These are phyloP conservation scores for Syncephalastrum contaminatum DNA, from an alignment of 371 early-diverging fungal species.

Conservation along the genomic window DNA sequence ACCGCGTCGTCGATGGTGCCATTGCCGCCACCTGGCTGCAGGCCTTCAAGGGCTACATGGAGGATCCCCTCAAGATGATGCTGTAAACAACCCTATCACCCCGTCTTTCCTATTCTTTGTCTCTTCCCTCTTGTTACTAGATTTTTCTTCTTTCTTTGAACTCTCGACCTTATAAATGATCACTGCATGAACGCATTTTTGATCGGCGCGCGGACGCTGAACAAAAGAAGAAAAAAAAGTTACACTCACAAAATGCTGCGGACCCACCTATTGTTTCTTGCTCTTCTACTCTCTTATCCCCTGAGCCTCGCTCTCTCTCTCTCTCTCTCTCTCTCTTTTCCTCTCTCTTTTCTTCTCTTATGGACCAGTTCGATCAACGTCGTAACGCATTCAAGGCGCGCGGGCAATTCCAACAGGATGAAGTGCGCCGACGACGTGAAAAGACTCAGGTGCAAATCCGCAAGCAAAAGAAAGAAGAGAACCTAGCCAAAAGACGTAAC, in stretches of 20 bases:
- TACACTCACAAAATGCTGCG: too few relatives aligned
- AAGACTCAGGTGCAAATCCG: constrained; percentile 92
- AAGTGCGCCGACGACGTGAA: constrained; percentile 89
- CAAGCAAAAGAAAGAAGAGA: constrained; percentile 95
- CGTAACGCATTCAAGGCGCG: constrained; percentile 71
- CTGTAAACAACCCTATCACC: constrained; percentile 56
- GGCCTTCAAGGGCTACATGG: constrained; percentile 90
- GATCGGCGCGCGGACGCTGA: too few relatives aligned
- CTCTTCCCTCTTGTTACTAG: too few relatives aligned
- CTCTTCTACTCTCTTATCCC: not conserved
- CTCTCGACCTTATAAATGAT: too few relatives aligned
- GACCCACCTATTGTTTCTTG: too few relatives aligned
- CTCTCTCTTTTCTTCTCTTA: not conserved
- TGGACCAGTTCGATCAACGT: constrained; percentile 13
- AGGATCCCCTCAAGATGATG: constrained; percentile 94
- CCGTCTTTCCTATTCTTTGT: too few relatives aligned
- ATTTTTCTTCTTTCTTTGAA: too few relatives aligned
- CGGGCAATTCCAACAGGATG: constrained; percentile 81
- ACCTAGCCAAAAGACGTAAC: constrained; percentile 91
- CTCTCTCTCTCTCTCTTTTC: not conserved
- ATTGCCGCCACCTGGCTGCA: constrained; percentile 92
- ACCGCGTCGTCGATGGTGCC: constrained; percentile 97
- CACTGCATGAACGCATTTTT: too few relatives aligned
- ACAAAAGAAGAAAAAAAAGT: too few relatives aligned
- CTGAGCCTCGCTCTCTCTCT: not conserved